A percentile compares a stretch with the other conserved stretches of the same genome.
These are phyloP conservation scores for Annulohypoxylon bovei DNA, from an alignment of 495 filamentous ascomycete species.

Conservation along the genomic window DNA sequence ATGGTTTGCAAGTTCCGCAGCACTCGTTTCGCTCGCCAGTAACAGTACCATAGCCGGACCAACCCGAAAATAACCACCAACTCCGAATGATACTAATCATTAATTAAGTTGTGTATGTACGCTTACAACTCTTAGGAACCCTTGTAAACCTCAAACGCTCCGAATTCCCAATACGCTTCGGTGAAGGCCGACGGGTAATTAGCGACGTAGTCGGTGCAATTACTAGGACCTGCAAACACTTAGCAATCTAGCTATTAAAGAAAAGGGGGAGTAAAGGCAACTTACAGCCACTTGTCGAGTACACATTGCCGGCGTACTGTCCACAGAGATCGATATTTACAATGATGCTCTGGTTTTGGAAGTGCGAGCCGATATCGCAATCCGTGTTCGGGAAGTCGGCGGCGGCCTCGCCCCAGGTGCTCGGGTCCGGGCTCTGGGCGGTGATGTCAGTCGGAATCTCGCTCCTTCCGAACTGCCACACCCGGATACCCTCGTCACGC, in stretches of 20 bases:
- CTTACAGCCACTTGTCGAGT: conserved; percentile 57
- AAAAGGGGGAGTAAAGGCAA: conserved; percentile 22
- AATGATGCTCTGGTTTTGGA: conserved; percentile 72
- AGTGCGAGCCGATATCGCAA: conserved; percentile 70
- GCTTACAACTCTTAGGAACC: conserved; percentile 18
- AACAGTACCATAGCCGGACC: not conserved
- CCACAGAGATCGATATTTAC: conserved; percentile 77
- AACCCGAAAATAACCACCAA: conserved; percentile 18
- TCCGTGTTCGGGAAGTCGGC: conserved; percentile 66
- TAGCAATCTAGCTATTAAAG: conserved; percentile 35
- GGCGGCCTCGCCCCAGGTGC: conserved; percentile 65
- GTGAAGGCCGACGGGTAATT: conserved; percentile 69
- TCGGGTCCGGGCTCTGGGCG: conserved; percentile 62
- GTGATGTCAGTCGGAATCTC: conserved; percentile 64
- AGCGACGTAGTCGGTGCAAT: conserved; percentile 69
- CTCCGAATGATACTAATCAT: conserved; percentile 29
- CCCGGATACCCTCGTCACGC: conserved; percentile 64
- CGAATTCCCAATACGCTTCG: conserved; percentile 75
- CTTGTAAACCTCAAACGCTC: conserved; percentile 70
- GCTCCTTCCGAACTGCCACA: conserved; percentile 68
- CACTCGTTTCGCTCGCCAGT: not conserved
- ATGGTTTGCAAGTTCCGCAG: not conserved
- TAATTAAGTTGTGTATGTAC: not conserved
- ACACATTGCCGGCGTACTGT: conserved; percentile 65
- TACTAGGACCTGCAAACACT: conserved; percentile 52